Evolutionary conservation across 495 filamentous ascomycete genomes (phyloP).

Genomic region (Neurospora africana): DNA sequence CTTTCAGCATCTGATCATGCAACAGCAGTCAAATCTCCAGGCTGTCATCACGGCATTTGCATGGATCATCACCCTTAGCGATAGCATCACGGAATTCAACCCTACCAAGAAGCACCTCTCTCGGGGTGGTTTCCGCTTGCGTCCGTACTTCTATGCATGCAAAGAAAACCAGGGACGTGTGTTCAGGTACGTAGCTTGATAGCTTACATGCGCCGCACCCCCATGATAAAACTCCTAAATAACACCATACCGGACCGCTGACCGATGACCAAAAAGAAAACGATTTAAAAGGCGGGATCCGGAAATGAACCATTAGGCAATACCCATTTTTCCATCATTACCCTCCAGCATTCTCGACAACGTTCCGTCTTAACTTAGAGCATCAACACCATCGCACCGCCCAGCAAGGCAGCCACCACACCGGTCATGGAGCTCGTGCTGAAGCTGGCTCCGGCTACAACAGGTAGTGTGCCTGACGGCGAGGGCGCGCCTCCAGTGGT

Average conservation of each 20-base stretch:
- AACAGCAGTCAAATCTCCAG: background rate
- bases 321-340: background rate
- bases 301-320: background rate
- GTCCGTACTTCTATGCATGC: background rate
- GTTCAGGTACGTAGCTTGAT: background rate
- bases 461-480: background rate
- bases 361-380: conserved; percentile 6
- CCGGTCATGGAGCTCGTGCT: conserved; percentile 5
- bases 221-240: background rate
- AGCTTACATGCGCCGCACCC: background rate
- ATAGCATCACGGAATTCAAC: background rate
- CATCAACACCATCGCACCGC: conserved; percentile 18
- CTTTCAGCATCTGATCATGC: background rate
- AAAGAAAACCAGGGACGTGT: background rate
- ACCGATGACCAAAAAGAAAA: background rate
- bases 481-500: background rate
- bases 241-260: background rate
- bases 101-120: background rate
- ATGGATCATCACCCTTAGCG: background rate
- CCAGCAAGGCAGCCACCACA: conserved; percentile 11
- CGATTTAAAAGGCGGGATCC: background rate
- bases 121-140: background rate
- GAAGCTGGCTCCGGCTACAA: conserved; percentile 1
- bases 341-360: background rate
- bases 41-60: background rate